phyloP scores from a whole-genome alignment of 2,329 filamentous ascomycete species.

The Claviceps humidiphila region DNA sequence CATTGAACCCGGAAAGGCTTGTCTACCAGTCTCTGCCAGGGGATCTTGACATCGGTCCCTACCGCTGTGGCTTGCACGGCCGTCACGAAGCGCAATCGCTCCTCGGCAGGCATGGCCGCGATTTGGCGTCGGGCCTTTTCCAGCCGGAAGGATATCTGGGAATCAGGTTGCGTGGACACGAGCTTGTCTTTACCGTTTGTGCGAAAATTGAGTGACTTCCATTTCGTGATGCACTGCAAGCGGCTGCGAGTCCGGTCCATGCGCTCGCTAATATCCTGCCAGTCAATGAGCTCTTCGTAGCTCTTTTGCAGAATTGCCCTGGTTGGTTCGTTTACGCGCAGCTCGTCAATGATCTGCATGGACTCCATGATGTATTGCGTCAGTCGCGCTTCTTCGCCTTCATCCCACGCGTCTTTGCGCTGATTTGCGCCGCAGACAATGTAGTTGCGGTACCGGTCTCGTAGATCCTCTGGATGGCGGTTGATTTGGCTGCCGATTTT shows the following conservation, averaged over 20 bases:
- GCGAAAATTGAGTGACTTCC: slow-evolving; percentile 34
- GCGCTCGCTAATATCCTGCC: slow-evolving; percentile 47
- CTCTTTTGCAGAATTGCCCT: slow-evolving; percentile 22
- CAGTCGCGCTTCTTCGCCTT: slow-evolving; percentile 44
- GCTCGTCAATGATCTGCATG: slow-evolving; percentile 32
- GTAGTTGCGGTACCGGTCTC: slow-evolving; percentile 59
- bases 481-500: slow-evolving; percentile 48
- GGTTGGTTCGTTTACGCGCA: slow-evolving; percentile 20
- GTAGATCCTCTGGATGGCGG: slow-evolving; percentile 50
- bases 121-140: slow-evolving; percentile 30
- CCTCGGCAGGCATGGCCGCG: slow-evolving; percentile 26
- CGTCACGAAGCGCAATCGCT: slow-evolving; percentile 30
- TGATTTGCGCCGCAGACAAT: slow-evolving; percentile 42
- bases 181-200: slow-evolving; percentile 20
- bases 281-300: slow-evolving; percentile 47
- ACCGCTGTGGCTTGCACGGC: slow-evolving; percentile 29
- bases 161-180: slow-evolving; percentile 18
- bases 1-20: slow-evolving; percentile 26
- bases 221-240: slow-evolving; percentile 57
- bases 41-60: slow-evolving; percentile 31
- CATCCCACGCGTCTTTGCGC: slow-evolving; percentile 43
- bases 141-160: slow-evolving; percentile 26
- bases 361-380: slow-evolving; percentile 38
- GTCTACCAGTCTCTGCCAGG: slow-evolving; percentile 33
- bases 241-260: slow-evolving; percentile 50